These are phyloP conservation scores for Chrysanthemum makinoi DNA, from an alignment of 129 eudicot genomes.

Conservation along the genomic window DNA sequence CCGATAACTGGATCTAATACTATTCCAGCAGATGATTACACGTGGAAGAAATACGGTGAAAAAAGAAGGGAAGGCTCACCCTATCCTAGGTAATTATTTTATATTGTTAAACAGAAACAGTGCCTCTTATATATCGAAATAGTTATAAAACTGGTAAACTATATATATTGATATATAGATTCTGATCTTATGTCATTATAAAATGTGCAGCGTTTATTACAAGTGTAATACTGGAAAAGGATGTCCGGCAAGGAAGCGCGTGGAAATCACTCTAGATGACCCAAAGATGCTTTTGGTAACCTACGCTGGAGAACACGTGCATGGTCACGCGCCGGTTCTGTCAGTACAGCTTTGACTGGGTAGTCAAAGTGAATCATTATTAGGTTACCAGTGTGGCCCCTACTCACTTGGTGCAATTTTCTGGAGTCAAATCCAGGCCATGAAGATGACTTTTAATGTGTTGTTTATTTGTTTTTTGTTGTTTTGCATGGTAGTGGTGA, in stretches of 20 bases:
- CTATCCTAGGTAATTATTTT: slow-evolving; percentile 53
- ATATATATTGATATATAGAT: neutral
- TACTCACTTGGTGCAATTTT: slow-evolving; percentile 2
- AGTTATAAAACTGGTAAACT: too few relatives aligned
- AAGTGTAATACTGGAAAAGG: slow-evolving; percentile 71
- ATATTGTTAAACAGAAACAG: too few relatives aligned
- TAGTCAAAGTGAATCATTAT: slow-evolving; percentile 31
- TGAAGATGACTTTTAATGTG: neutral
- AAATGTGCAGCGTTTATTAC: slow-evolving; percentile 67
- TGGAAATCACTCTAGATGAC: slow-evolving; percentile 60
- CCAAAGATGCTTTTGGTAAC: slow-evolving; percentile 71
- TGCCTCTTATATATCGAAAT: too few relatives aligned
- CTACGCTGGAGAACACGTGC: slow-evolving; percentile 80
- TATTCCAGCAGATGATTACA: slow-evolving; percentile 76
- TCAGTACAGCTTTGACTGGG: slow-evolving; percentile 34
- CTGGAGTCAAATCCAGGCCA: slow-evolving; percentile 31
- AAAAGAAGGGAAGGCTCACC: slow-evolving; percentile 67
- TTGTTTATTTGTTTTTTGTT: neutral
- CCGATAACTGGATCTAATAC: slow-evolving; percentile 61
- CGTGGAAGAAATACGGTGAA: slow-evolving; percentile 91
- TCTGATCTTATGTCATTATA: slow-evolving; percentile 2
- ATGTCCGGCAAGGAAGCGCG: slow-evolving; percentile 84
- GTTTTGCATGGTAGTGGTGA: slow-evolving; percentile 22
- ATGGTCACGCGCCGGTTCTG: slow-evolving; percentile 40
- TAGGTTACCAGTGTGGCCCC: slow-evolving; percentile 18